Evolutionary conservation across 129 eudicot genomes (phyloP).

Genomic region (Lactuca sativa): DNA sequence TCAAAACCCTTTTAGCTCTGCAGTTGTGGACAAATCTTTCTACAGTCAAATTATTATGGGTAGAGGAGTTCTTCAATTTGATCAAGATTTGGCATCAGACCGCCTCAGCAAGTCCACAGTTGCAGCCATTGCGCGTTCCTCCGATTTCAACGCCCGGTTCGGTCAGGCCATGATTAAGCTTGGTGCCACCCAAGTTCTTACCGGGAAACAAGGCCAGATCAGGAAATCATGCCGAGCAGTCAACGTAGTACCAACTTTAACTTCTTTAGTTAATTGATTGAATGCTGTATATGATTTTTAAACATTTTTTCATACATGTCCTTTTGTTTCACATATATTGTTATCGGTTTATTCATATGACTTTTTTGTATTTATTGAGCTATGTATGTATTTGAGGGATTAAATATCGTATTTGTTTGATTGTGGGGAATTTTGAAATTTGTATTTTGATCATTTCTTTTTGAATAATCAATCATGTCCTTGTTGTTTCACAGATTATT

Average conservation of each 20-base stretch:
- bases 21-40: slow-evolving; percentile 47
- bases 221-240: slow-evolving; percentile 2
- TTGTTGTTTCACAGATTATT: too few relatives aligned
- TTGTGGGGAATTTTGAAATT: too few relatives aligned
- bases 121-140: too few relatives aligned
- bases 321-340: too few relatives aligned
- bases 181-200: slow-evolving; percentile 42
- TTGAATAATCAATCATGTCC: too few relatives aligned
- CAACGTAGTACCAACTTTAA: slow-evolving; percentile 7
- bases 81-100: slow-evolving; percentile 26
- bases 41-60: slow-evolving; percentile 37
- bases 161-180: slow-evolving; percentile 40
- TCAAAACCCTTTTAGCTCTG: slow-evolving; percentile 43
- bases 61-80: slow-evolving; percentile 52
- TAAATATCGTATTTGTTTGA: too few relatives aligned
- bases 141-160: background rate
- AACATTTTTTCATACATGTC: too few relatives aligned
- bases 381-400: too few relatives aligned
- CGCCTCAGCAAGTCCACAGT: too few relatives aligned
- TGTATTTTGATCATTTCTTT: too few relatives aligned
- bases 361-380: too few relatives aligned
- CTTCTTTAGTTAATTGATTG: slow-evolving; percentile 12
- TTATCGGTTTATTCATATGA: too few relatives aligned
- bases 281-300: background rate
- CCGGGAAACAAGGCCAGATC: slow-evolving; percentile 36